phyloP scores from a whole-genome alignment of 441 rosid species.

The Eruca vesicaria region DNA sequence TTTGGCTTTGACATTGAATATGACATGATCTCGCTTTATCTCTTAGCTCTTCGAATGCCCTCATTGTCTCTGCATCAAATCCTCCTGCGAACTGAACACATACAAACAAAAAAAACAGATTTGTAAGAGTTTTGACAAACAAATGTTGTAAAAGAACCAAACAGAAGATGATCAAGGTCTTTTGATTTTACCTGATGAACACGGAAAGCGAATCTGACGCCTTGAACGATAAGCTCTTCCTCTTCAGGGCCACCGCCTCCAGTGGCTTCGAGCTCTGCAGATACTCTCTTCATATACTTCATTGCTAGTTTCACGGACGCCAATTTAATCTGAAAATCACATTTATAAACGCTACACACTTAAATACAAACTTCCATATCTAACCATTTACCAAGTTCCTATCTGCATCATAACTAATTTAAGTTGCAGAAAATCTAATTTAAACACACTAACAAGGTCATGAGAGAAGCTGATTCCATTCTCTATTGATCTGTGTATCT shows the following conservation, averaged over 20 bases:
- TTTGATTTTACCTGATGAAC: constrained; percentile 80
- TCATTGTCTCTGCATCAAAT: constrained; percentile 91
- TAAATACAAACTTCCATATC: background rate
- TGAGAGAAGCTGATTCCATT: constrained; percentile 14
- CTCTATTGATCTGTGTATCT: background rate
- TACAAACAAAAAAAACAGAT: background rate
- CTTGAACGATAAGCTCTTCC: constrained; percentile 90
- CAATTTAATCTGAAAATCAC: constrained; percentile 64
- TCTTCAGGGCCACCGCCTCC: constrained; percentile 76
- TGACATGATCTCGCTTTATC: constrained; percentile 88
- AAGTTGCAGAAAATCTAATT: background rate
- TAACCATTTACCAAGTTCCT: background rate
- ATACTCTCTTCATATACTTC: constrained; percentile 96
- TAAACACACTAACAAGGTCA: background rate
- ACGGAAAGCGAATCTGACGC: constrained; percentile 90
- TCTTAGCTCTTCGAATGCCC: constrained; percentile 87
- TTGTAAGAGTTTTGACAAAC: background rate
- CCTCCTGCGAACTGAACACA: constrained; percentile 85
- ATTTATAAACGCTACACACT: background rate
- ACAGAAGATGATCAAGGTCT: background rate
- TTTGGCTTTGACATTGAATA: constrained; percentile 66
- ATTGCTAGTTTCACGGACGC: constrained; percentile 89
- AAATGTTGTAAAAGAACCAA: background rate
- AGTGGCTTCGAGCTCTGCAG: constrained; percentile 73
- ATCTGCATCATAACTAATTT: background rate